Evolutionary conservation across 2,329 filamentous ascomycete species (phyloP), one percentile per base, ranked within the genome.

Genomic region (Cladosporium sp.): DNA sequence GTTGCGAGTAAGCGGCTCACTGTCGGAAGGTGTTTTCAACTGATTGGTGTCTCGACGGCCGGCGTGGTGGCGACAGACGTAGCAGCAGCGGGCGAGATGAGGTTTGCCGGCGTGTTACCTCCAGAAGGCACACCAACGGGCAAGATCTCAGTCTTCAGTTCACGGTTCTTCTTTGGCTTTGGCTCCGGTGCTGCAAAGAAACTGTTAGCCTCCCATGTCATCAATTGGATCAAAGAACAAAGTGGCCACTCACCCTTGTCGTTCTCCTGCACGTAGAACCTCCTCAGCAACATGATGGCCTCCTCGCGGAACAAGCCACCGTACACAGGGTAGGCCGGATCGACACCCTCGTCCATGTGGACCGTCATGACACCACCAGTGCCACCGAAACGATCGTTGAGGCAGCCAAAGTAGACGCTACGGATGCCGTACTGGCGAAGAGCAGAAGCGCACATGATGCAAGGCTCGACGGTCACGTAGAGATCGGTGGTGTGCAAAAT

Each of bases 241-340:
- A 45, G 38, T 17, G 2, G 45, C 34, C 9, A 8, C 79, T 67
- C 77, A 90, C 89, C 90, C 80, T 94, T 89, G 64, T 90, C 91
- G 74, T 99, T 99, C 75, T 99, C 92, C 75, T 99, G 94, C 34
- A 99, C 90, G 73, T 99, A 99, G 75, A 99, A 99, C 60, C 93
- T 87, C 63, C 95, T 84, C 65, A 99, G 80, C 65, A 99, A 76
- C 74, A 93, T 92, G 61, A 99, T 95, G 4, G 94, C 93, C 70
- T 97, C 93, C 69, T 96, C 90, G 49, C 91, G 85, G 68, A 91
- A 90, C 79, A 95, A 88, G 1, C 92, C 93, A 39, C 92, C 91
- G 71, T 92, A 88, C 59, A 91, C 91, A 47, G 88, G 86, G 72
- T 90, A 97, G 5, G 90, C 86, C 9, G 79, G 80, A 72, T 96